Percentiles rank a stretch among this genome's conserved stretches.
These are phyloP conservation scores for Symbiotaphrina buchneri DNA, from an alignment of 495 filamentous ascomycete species.

Conservation along the genomic window DNA sequence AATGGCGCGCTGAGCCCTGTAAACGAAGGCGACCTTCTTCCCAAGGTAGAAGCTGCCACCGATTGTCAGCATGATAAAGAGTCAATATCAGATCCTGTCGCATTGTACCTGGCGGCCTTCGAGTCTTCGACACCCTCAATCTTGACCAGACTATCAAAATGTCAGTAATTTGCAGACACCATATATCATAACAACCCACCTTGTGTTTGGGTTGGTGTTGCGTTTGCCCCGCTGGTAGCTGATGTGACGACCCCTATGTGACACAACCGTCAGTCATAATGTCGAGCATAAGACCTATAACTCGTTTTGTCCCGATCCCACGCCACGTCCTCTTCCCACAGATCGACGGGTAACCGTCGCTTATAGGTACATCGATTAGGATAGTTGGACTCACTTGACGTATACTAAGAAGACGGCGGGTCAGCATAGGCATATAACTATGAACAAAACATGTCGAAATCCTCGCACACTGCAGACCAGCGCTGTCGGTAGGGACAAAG, in stretches of 20 bases:
- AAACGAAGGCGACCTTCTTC: constrained; percentile 95
- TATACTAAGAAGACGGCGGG: constrained; percentile 36
- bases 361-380: constrained; percentile 8
- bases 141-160: constrained; percentile 50
- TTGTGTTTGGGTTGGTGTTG: constrained; percentile 64
- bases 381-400: constrained; percentile 54
- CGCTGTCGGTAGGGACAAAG: background rate
- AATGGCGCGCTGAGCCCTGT: constrained; percentile 76
- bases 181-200: constrained; percentile 11
- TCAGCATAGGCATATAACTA: constrained; percentile 10
- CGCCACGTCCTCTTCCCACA: too few species aligned
- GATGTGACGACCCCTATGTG: constrained; percentile 64
- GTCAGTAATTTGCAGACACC: constrained; percentile 10
- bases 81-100: background rate
- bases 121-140: constrained; percentile 85
- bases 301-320: constrained; percentile 16
- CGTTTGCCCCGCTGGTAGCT: constrained; percentile 83
- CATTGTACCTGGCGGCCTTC: constrained; percentile 48
- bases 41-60: constrained; percentile 57
- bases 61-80: background rate
- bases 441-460: constrained; percentile 7
- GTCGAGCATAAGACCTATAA: constrained; percentile 3
- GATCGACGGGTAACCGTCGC: constrained; percentile 4
- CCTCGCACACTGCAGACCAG: background rate
- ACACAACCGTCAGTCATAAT: constrained; percentile 7